Evolutionary conservation across 2,329 filamentous ascomycete genomes (phyloP).

Genomic region (Aspergillus proliferans): DNA sequence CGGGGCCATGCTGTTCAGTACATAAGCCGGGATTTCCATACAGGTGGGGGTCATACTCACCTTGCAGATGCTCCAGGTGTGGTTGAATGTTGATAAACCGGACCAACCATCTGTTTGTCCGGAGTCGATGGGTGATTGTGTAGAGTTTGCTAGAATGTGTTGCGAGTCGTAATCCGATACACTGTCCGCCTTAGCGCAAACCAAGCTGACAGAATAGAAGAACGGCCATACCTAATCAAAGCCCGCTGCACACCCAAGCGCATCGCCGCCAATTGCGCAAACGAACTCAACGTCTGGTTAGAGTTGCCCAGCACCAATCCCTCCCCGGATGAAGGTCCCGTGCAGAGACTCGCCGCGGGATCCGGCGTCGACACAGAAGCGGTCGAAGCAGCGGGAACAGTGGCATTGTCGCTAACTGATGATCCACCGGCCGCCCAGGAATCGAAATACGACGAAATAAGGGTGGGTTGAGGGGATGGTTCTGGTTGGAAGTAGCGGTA

Average conservation of each 20-base stretch:
- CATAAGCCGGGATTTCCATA: neutral
- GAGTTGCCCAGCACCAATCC: slow-evolving; percentile 22
- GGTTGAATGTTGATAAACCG: slow-evolving; percentile 29
- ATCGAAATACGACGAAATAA: neutral
- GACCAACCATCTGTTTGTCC: slow-evolving; percentile 15
- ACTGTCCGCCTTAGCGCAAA: slow-evolving; percentile 10
- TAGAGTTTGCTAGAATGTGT: slow-evolving; percentile 48
- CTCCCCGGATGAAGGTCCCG: slow-evolving; percentile 8
- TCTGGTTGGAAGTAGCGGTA: slow-evolving; percentile 36
- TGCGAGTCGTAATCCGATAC: slow-evolving; percentile 45
- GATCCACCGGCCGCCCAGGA: neutral
- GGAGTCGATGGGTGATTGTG: slow-evolving; percentile 22
- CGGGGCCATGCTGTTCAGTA: neutral
- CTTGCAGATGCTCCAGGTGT: slow-evolving; percentile 28
- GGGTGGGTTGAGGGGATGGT: slow-evolving; percentile 4
- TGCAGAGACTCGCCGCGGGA: slow-evolving; percentile 10
- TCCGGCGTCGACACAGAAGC: slow-evolving; percentile 9
- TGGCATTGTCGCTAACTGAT: slow-evolving; percentile 2
- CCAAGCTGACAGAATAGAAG: neutral
- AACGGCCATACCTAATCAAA: slow-evolving; percentile 27
- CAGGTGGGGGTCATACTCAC: slow-evolving; percentile 15
- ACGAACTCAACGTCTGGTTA: slow-evolving; percentile 31
- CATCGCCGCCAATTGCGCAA: slow-evolving; percentile 31
- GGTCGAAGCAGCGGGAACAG: slow-evolving; percentile 1
- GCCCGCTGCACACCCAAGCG: slow-evolving; percentile 32